A percentile compares a stretch with the other conserved stretches of the same genome.
Evolutionary conservation across 2,329 filamentous ascomycete genomes (phyloP).

Genomic region (Arthrobotrys pseudoclavata): DNA sequence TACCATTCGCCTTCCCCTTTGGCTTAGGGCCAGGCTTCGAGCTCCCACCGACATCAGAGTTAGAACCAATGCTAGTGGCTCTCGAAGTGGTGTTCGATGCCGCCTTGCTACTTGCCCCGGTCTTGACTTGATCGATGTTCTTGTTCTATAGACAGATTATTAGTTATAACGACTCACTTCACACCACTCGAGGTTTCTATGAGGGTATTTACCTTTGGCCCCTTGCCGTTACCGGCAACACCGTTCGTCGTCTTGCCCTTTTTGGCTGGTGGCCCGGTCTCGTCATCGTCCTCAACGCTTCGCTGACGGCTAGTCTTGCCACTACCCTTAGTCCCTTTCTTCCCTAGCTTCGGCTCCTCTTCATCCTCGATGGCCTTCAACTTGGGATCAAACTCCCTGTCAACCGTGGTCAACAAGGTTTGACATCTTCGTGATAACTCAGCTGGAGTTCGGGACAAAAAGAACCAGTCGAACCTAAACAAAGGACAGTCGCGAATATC

Average conservation of each 20-base stretch:
- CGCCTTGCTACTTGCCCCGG: slow-evolving; percentile 76
- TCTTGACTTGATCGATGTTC: slow-evolving; percentile 88
- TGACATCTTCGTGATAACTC: slow-evolving; percentile 94
- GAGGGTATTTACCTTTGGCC: slow-evolving; percentile 63
- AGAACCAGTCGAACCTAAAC: slow-evolving; percentile 99
- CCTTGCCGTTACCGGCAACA: slow-evolving; percentile 61
- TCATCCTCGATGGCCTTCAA: slow-evolving; percentile 70
- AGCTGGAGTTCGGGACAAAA: slow-evolving; percentile 90
- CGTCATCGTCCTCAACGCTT: slow-evolving; percentile 79
- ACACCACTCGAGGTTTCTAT: neutral
- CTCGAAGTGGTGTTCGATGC: slow-evolving; percentile 83
- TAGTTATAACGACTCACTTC: neutral
- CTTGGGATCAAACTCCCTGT: slow-evolving; percentile 89
- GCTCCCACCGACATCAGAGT: slow-evolving; percentile 70
- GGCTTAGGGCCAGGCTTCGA: slow-evolving; percentile 53
- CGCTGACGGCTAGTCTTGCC: slow-evolving; percentile 75
- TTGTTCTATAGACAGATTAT: slow-evolving; percentile 78
- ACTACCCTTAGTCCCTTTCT: slow-evolving; percentile 73
- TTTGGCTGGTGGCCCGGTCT: slow-evolving; percentile 86
- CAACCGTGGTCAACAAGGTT: slow-evolving; percentile 92
- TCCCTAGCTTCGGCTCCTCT: slow-evolving; percentile 67
- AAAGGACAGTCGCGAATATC: slow-evolving; percentile 94
- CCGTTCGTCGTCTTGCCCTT: slow-evolving; percentile 76
- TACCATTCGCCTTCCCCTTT: slow-evolving; percentile 46
- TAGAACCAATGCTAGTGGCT: slow-evolving; percentile 86